phyloP scores from a whole-genome alignment of 1,284 basidiomycete genomes.

The Trichosporon sp. region DNA sequence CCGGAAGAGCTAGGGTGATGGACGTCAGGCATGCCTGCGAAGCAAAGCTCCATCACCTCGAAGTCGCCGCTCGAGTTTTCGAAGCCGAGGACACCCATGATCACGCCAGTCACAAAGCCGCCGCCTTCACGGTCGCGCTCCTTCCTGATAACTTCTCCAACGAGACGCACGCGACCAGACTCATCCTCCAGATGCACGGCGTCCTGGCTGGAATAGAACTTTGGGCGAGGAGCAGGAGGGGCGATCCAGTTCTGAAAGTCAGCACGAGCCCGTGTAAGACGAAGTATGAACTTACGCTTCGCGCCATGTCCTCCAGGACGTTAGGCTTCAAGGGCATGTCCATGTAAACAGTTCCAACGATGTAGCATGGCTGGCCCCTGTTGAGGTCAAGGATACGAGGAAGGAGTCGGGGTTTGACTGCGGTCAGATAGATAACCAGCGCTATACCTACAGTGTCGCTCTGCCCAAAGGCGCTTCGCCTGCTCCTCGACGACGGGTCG shows the following conservation, averaged over 20 bases:
- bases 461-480: slow-evolving; percentile 64
- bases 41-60: slow-evolving; percentile 87
- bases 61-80: slow-evolving; percentile 89
- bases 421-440: not conserved
- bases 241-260: slow-evolving; percentile 73
- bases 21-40: slow-evolving; percentile 72
- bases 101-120: slow-evolving; percentile 77
- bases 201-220: slow-evolving; percentile 74
- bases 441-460: slow-evolving; percentile 56
- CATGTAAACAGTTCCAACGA: slow-evolving; percentile 93
- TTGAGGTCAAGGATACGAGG: slow-evolving; percentile 83
- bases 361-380: slow-evolving; percentile 78
- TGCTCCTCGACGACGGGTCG: slow-evolving; percentile 60
- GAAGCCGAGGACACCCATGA: slow-evolving; percentile 81
- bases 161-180: slow-evolving; percentile 81
- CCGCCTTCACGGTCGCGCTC: slow-evolving; percentile 52
- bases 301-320: slow-evolving; percentile 86
- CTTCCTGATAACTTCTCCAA: slow-evolving; percentile 59
- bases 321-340: slow-evolving; percentile 98
- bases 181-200: slow-evolving; percentile 90
- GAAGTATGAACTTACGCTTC: slow-evolving; percentile 64
- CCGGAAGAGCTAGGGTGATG: slow-evolving; percentile 28
- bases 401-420: slow-evolving; percentile 69
- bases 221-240: slow-evolving; percentile 67
- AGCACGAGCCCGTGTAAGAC: not conserved